Percentiles rank a stretch among this genome's conserved stretches.
Evolutionary conservation across 306 rosid genomes (phyloP).

Genomic region (Erythrophleum fordii): DNA sequence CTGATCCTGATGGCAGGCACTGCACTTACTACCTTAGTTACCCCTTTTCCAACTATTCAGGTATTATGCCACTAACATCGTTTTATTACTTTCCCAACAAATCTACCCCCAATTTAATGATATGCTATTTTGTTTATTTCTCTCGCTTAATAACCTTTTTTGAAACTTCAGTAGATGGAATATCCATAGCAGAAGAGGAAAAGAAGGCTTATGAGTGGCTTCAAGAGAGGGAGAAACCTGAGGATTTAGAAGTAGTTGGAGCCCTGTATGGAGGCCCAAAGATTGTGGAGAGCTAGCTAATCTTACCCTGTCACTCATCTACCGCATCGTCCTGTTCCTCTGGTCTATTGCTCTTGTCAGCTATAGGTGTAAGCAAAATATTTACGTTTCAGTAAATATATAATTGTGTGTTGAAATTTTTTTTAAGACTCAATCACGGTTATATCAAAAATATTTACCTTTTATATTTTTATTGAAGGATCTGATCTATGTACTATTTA

Average conservation of each 20-base stretch:
- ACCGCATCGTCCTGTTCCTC: conserved; percentile 18
- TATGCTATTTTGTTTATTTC: neutral
- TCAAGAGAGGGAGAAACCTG: conserved; percentile 73
- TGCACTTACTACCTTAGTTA: conserved; percentile 75
- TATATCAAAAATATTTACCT: too few relatives aligned
- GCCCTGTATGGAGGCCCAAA: conserved; percentile 71
- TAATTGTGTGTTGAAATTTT: too few relatives aligned
- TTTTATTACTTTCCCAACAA: neutral
- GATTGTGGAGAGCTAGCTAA: conserved; percentile 56
- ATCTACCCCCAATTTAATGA: neutral
- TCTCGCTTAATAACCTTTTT: neutral
- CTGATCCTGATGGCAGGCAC: conserved; percentile 76
- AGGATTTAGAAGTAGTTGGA: conserved; percentile 65
- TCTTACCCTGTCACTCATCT: conserved; percentile 4
- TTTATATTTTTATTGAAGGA: too few relatives aligned
- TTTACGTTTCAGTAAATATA: neutral
- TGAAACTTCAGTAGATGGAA: conserved; percentile 58
- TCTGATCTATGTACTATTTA: neutral
- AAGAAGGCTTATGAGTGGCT: conserved; percentile 75
- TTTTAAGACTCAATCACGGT: too few relatives aligned
- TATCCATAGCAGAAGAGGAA: conserved; percentile 64
- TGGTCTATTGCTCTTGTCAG: conserved; percentile 26
- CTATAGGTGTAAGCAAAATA: conserved; percentile 26
- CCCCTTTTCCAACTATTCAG: conserved; percentile 66
- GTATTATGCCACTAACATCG: conserved; percentile 41